These are phyloP conservation scores for Nakazawaea wickerhamii DNA, from an alignment of 805 yeast genomes.

Conservation along the genomic window DNA sequence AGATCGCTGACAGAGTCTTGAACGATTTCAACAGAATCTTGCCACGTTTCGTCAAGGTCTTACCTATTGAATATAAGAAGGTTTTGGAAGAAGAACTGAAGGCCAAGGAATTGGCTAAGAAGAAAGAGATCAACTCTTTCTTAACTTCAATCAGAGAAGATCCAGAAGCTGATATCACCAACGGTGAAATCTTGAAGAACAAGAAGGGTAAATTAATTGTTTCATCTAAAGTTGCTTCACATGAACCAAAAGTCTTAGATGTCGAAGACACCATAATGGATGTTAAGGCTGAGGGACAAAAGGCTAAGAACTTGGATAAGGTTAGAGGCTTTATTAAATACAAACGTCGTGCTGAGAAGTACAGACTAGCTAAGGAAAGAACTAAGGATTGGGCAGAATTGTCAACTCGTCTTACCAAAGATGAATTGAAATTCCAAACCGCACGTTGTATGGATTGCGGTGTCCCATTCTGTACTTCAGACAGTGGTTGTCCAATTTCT, in stretches of 20 bases:
- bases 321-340: constrained; percentile 91
- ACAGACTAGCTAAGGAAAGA: constrained; percentile 72
- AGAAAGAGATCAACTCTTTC: constrained; percentile 60
- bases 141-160: constrained; percentile 73
- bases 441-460: constrained; percentile 99
- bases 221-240: constrained; percentile 20
- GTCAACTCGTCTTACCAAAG: constrained; percentile 72
- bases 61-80: constrained; percentile 86
- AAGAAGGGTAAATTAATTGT: constrained; percentile 36
- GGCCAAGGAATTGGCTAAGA: constrained; percentile 48
- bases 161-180: constrained; percentile 80
- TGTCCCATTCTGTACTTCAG: constrained; percentile 97
- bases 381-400: constrained; percentile 91
- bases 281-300: constrained; percentile 56
- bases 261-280: constrained; percentile 85
- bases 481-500: constrained; percentile 96
- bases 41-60: constrained; percentile 86
- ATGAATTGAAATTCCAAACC: constrained; percentile 84
- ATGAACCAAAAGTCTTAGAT: constrained; percentile 84
- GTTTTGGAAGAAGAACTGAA: constrained; percentile 66
- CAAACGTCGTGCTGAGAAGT: constrained; percentile 80
- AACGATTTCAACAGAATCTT: constrained; percentile 83
- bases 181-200: constrained; percentile 68
- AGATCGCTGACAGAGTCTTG: constrained; percentile 78
- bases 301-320: constrained; percentile 66